Evolutionary conservation across 768 basidiomycete species (phyloP), one percentile per base, ranked within the genome.

Genomic region (Tylopilus rubrobrunneus): DNA sequence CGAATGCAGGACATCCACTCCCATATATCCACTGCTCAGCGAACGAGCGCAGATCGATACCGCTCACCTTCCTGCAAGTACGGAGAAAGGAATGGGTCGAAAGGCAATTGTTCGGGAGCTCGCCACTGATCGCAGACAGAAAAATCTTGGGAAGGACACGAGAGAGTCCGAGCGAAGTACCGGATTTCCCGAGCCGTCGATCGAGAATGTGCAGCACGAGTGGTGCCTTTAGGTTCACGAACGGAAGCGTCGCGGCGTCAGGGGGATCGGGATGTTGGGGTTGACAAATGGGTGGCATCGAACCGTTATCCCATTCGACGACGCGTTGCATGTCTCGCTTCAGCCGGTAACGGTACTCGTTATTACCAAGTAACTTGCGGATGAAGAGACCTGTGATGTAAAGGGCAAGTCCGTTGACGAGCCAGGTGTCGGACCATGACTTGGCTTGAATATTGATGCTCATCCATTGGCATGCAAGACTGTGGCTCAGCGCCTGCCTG

Each of bases 11-110:
- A 67, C 94, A 97, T 21, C 97, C 97, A 67, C 90, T 93, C 12
- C 95, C 95, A 64, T 94, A 97, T 57, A 99, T 92, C 97, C 97
- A 99, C 69, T 98, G 96, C 64, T 98, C 94, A n/a, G 92, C 91
- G 66, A 99, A 99, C 28, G 83, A 81, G 51, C 89, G 80, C 23
- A 89, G 80, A 65, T 98, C 96, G 17, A 92, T 87, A 10, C 94
- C 92, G 65, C 90, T 91, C 56, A 95, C 89, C 71, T 95, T 98
- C 61, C 95, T 78, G 65, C 95, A 98, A 42, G 84, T 93, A 53
- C 93, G 76, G 55, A 98, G 78, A 73, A 99, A 98, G 21, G 85
- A 81, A 57, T 92, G 87, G 0, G 97, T 98, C 1, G 92, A 91
- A 9, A 99, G 76, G 21, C 84, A 80, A 66, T 93, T 95, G 63